Conservation (phyloP, 106 monocot species). For the Platanthera zijinensis region DNA sequence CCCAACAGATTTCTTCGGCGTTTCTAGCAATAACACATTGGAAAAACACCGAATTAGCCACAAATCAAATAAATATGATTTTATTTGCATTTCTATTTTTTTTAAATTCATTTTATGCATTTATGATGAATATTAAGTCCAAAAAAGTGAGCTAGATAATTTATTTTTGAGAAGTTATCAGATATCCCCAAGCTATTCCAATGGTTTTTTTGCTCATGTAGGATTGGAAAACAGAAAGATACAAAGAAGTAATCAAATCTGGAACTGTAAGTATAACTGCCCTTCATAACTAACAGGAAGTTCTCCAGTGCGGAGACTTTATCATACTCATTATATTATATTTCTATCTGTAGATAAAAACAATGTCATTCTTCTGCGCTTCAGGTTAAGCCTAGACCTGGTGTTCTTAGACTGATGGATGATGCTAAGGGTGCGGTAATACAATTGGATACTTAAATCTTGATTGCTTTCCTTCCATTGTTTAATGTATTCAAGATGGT, state of each 20-base stretch:
- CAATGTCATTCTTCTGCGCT: background rate
- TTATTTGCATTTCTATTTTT: no score
- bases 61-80: no score
- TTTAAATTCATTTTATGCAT: no score
- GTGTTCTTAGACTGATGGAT: constrained; percentile 88
- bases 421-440: constrained; percentile 96
- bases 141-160: no score
- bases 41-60: no score
- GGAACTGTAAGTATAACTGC: constrained; percentile 59
- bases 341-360: background rate
- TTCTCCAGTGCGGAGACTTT: background rate
- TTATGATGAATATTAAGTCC: no score
- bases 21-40: no score
- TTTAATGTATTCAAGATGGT: background rate
- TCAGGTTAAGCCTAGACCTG: constrained; percentile 86
- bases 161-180: no score
- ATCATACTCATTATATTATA: background rate
- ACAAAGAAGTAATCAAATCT: constrained; percentile 90
- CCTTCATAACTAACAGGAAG: background rate
- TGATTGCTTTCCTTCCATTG: background rate
- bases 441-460: constrained; percentile 11
- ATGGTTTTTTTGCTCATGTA: constrained; percentile 19
- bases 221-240: constrained; percentile 99
- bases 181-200: background rate
- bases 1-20: no score